A percentile compares a stretch with the other conserved stretches of the same genome.
Conservation (phyloP, 345 rosid genomes). For the Corchorus capsularis region DNA sequence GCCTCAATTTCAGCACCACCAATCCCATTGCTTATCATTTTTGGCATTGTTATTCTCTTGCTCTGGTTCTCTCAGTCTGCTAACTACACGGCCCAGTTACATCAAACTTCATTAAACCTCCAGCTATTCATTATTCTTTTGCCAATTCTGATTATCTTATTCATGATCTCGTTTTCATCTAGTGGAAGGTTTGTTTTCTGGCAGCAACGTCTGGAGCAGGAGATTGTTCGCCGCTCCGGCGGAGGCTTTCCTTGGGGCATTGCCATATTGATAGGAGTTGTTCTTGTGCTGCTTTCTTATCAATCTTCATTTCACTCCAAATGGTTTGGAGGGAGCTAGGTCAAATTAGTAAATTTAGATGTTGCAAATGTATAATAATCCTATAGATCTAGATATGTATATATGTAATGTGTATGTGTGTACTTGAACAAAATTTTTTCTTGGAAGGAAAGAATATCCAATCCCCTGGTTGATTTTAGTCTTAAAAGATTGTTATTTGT, state of each 20-base stretch:
- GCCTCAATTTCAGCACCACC: conserved; percentile 46
- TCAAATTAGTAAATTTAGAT: background rate
- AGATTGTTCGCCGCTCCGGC: background rate
- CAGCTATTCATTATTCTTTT: conserved; percentile 40
- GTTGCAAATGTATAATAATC: background rate
- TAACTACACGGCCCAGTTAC: conserved; percentile 35
- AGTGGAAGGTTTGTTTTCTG: conserved; percentile 25
- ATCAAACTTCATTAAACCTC: conserved; percentile 32
- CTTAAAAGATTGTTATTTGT: too few relatives aligned
- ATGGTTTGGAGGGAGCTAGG: conserved; percentile 54
- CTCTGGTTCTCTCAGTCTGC: conserved; percentile 45
- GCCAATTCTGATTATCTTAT: conserved; percentile 39
- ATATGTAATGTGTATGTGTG: too few relatives aligned
- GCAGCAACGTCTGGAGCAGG: background rate
- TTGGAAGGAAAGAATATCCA: background rate
- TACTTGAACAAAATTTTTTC: background rate
- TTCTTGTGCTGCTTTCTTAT: conserved; percentile 48
- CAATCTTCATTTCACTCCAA: conserved; percentile 56
- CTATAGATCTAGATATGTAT: too few relatives aligned
- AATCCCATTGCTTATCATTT: conserved; percentile 42
- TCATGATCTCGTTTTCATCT: conserved; percentile 30
- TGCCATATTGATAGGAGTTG: conserved; percentile 38
- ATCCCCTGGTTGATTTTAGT: background rate
- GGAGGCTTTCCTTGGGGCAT: conserved; percentile 45
- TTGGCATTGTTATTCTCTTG: conserved; percentile 47